Evolutionary conservation across 805 yeast species (phyloP).

Genomic region (Candida takata): DNA sequence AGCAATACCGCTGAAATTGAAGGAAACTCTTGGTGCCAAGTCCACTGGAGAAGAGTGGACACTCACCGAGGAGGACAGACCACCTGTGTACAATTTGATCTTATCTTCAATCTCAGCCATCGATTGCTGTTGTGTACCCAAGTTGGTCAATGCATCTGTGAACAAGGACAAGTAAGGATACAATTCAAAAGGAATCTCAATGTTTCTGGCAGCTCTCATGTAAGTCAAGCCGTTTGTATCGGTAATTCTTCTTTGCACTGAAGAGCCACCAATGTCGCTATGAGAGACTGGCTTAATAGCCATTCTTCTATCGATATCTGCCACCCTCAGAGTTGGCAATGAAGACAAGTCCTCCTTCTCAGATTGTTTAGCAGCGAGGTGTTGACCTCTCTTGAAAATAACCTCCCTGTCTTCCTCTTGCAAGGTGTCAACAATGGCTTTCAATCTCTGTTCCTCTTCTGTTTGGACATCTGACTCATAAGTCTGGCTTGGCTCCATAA

Average conservation of each 20-base stretch:
- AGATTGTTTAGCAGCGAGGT: slow-evolving; percentile 56
- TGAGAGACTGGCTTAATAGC: slow-evolving; percentile 28
- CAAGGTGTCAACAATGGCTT: slow-evolving; percentile 34
- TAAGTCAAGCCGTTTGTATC: slow-evolving; percentile 81
- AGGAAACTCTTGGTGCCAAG: slow-evolving; percentile 41
- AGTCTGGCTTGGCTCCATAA: slow-evolving; percentile 63
- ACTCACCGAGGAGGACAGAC: slow-evolving; percentile 57
- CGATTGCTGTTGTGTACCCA: slow-evolving; percentile 70
- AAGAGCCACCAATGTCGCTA: slow-evolving; percentile 23
- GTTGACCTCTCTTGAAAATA: slow-evolving; percentile 53
- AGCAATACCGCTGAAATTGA: slow-evolving; percentile 61
- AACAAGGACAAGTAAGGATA: slow-evolving; percentile 71
- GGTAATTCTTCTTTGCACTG: slow-evolving; percentile 42
- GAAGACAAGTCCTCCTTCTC: slow-evolving; percentile 67
- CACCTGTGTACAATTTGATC: slow-evolving; percentile 80
- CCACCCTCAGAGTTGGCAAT: slow-evolving; percentile 68
- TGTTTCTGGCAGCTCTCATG: slow-evolving; percentile 55
- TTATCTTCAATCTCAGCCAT: slow-evolving; percentile 82
- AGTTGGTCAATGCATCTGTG: slow-evolving; percentile 69
- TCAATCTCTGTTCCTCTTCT: slow-evolving; percentile 53
- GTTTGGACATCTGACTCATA: slow-evolving; percentile 43
- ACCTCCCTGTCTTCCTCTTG: slow-evolving; percentile 48
- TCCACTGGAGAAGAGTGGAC: slow-evolving; percentile 52
- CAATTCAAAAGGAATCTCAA: slow-evolving; percentile 54
- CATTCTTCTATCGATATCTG: slow-evolving; percentile 63